A percentile compares a stretch with the other conserved stretches of the same genome.
These are phyloP conservation scores for Agroathelia rolfsii DNA, from an alignment of 1,284 basidiomycete genomes.

Conservation along the genomic window DNA sequence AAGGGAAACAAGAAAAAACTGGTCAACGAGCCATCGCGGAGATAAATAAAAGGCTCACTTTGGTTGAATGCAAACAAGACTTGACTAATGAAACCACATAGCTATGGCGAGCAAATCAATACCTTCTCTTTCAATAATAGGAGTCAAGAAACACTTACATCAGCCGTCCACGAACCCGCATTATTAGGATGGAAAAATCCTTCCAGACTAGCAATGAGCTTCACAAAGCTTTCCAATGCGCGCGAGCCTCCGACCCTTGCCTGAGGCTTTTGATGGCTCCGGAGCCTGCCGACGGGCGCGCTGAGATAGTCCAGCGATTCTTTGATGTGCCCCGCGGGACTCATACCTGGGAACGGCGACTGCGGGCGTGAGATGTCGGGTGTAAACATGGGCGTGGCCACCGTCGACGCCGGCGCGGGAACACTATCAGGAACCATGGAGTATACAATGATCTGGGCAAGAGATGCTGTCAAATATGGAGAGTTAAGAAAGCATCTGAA, in stretches of 20 bases:
- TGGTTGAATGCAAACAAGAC: constrained; percentile 66
- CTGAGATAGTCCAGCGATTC: constrained; percentile 51
- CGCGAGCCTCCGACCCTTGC: constrained; percentile 77
- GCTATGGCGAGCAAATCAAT: constrained; percentile 2
- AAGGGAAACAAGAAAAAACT: background rate
- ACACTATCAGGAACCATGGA: constrained; percentile 77
- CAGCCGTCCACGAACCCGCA: constrained; percentile 59
- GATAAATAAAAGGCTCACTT: constrained; percentile 29
- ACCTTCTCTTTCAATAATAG: constrained; percentile 1
- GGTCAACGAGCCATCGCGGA: constrained; percentile 5
- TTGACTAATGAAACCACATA: constrained; percentile 8
- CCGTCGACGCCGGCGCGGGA: constrained; percentile 37
- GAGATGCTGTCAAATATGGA: constrained; percentile 42
- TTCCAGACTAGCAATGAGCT: constrained; percentile 83
- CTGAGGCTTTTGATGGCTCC: constrained; percentile 26
- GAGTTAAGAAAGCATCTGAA: constrained; percentile 2
- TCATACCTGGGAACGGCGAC: constrained; percentile 50
- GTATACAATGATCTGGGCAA: constrained; percentile 84
- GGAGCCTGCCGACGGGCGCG: constrained; percentile 35
- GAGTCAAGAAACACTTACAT: constrained; percentile 34
- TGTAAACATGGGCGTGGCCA: constrained; percentile 15
- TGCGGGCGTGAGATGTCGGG: constrained; percentile 36
- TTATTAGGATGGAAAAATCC: constrained; percentile 82
- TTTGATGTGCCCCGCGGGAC: constrained; percentile 41
- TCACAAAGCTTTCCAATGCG: constrained; percentile 78